Base-by-base conservation (phyloP, 768 basidiomycete species). In the Macrolepiota dolichaula region DNA sequence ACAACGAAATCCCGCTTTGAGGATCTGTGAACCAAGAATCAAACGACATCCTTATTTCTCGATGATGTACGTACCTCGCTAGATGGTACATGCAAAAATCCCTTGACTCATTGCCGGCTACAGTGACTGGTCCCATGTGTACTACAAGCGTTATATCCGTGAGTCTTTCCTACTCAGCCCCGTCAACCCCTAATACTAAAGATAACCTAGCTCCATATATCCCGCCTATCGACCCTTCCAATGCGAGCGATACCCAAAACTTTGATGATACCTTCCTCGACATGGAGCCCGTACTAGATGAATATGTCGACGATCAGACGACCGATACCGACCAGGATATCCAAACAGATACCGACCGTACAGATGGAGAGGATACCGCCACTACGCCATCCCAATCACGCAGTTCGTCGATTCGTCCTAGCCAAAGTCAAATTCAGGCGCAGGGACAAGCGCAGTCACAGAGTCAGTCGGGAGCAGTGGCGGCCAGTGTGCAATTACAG, bases 231-330 rank as follows among this genome's bases (percentile, higher is more conserved):
- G 92, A 96, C 71, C 90, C 92, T 22, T 85, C 85, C 46, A 93
- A 96, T 75, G 95, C 95, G 63, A 87, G 88, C 68, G 97, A 99
- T 82, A 96, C 93, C 65, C 92, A 93, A 73, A 98, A 98, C 76
- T 99, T 98, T 73, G 96, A 98, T 73, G 92, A 96, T 64, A 88
- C 92, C 42, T 98, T 97, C 85, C 82, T 98, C 62, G 92, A 92
- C 70, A 96, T 98, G 92, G 89, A 91, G 65, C 93, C 95, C 24
- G 88, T 92, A 51, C 85, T 98, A 63, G 91, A 95, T 64, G 89
- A 91, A 55, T 81, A 66, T 42, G 59, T 80, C 62, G 81, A 84
- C 67, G 88, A 87, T 47, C 79, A 83, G 37, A 79, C 83, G 2
- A 59, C 47, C 51, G 80, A 81, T 64, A 79, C 78, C 57, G 87